phyloP scores from a whole-genome alignment of 2,329 filamentous ascomycete genomes.

The Exophiala sp. region DNA sequence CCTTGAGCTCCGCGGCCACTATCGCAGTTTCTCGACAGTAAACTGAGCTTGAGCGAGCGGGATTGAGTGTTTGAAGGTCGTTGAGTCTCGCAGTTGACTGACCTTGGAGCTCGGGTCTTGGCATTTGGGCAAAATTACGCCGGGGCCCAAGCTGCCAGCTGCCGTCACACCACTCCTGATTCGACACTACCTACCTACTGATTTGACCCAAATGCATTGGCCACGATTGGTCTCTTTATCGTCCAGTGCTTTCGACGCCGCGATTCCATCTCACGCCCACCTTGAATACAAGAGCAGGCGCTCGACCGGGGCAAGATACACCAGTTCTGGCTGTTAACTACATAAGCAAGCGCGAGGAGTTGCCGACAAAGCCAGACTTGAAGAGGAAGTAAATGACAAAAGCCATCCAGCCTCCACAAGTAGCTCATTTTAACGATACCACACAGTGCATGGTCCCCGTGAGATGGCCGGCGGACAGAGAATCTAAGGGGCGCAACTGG shows the following conservation, averaged over 20 bases:
- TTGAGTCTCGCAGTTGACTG: conserved; percentile 13
- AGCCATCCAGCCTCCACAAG: too few relatives aligned
- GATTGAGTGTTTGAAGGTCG: conserved; percentile 14
- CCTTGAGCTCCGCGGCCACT: conserved; percentile 25
- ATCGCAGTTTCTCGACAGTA: conserved; percentile 12
- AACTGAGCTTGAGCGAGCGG: conserved; percentile 9
- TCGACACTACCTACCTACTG: neutral
- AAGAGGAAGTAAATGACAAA: too few relatives aligned
- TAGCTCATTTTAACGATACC: too few relatives aligned
- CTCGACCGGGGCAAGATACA: too few relatives aligned
- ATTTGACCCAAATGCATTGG: neutral
- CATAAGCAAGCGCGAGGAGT: too few relatives aligned
- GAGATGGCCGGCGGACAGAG: too few relatives aligned
- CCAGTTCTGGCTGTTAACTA: too few relatives aligned
- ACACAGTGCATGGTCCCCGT: too few relatives aligned
- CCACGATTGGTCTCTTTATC: neutral
- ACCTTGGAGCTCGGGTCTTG: conserved; percentile 18
- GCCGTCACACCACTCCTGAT: conserved; percentile 15
- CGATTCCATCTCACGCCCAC: neutral
- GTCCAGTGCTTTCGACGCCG: neutral
- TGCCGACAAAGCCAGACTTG: too few relatives aligned
- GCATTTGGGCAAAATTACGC: conserved; percentile 16
- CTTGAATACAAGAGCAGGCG: too few relatives aligned
- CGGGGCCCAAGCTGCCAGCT: neutral
- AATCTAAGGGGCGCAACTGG: too few relatives aligned